Percentiles rank a stretch among this genome's conserved stretches.
phyloP scores from a whole-genome alignment of 2,329 filamentous ascomycete genomes.

The Botryotinia calthae region DNA sequence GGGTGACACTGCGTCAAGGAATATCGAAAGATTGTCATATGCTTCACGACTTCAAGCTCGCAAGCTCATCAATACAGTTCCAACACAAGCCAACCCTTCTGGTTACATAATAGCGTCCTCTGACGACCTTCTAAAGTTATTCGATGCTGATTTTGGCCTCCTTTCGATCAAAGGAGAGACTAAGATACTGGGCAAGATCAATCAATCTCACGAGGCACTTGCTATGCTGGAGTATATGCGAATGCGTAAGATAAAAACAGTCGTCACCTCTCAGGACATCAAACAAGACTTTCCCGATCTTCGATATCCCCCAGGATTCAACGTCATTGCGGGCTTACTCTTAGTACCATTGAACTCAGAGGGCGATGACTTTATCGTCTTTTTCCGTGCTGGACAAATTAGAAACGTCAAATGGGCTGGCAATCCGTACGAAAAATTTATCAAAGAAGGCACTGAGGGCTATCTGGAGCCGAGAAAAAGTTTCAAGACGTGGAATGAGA shows the following conservation, averaged over 20 bases:
- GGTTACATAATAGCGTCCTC: conserved; percentile 90
- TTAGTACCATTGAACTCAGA: conserved; percentile 76
- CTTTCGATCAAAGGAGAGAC: conserved; percentile 85
- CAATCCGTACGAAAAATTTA: conserved; percentile 77
- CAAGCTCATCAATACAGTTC: conserved; percentile 83
- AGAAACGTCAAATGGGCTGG: conserved; percentile 78
- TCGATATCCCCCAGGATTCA: conserved; percentile 74
- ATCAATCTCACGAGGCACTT: conserved; percentile 77
- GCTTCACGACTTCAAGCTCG: conserved; percentile 79
- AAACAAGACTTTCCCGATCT: conserved; percentile 76
- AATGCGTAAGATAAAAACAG: conserved; percentile 69
- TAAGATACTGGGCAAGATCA: conserved; percentile 73
- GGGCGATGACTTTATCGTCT: conserved; percentile 83
- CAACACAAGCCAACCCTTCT: conserved; percentile 76
- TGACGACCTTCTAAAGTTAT: conserved; percentile 77
- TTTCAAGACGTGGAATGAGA: conserved; percentile 80
- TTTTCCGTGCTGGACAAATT: conserved; percentile 76
- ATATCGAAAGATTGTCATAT: conserved; percentile 85
- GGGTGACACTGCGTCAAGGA: conserved; percentile 80
- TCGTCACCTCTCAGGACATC: conserved; percentile 76
- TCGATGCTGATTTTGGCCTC: conserved; percentile 84
- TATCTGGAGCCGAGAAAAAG: conserved; percentile 77
- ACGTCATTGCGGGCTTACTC: conserved; percentile 72
- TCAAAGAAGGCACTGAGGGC: conserved; percentile 68
- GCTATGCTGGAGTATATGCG: conserved; percentile 83